A percentile compares a stretch with the other conserved stretches of the same genome.
These are phyloP conservation scores for Phytophthora capsici DNA, from an alignment of 352 stramenopile species.

Conservation along the genomic window DNA sequence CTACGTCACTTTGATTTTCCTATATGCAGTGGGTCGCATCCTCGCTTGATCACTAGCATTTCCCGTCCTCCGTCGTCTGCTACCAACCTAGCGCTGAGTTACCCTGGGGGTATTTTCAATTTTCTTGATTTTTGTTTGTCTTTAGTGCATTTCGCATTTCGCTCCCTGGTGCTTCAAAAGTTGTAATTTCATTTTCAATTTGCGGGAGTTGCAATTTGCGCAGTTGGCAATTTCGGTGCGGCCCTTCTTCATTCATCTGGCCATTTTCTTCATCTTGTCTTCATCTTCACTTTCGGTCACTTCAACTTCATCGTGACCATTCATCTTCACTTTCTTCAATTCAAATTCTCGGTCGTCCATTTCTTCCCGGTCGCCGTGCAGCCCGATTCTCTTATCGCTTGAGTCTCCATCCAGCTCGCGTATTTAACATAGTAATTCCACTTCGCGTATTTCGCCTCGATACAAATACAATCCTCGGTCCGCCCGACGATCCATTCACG, in stretches of 20 bases:
- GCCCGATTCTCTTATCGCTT: slow-evolving; percentile 38
- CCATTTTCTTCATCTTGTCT: slow-evolving; percentile 35
- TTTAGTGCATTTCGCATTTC: slow-evolving; percentile 48
- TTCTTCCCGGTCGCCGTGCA: slow-evolving; percentile 36
- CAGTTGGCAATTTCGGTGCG: slow-evolving; percentile 42
- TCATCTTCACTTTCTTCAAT: slow-evolving; percentile 37
- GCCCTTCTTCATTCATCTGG: slow-evolving; percentile 42
- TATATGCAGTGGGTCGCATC: slow-evolving; percentile 39
- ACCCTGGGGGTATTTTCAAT: slow-evolving; percentile 35
- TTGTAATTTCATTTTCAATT: slow-evolving; percentile 55
- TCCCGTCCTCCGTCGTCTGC: slow-evolving; percentile 23
- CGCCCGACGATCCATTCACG: slow-evolving; percentile 21
- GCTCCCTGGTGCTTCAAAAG: slow-evolving; percentile 45
- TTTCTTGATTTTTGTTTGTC: slow-evolving; percentile 39
- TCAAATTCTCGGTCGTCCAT: slow-evolving; percentile 27
- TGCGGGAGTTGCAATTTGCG: slow-evolving; percentile 33
- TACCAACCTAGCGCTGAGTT: slow-evolving; percentile 22
- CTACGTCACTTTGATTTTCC: slow-evolving; percentile 47
- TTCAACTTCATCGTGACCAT: slow-evolving; percentile 44
- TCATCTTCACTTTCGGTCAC: slow-evolving; percentile 39
- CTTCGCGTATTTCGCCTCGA: slow-evolving; percentile 37
- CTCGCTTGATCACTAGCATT: slow-evolving; percentile 8
- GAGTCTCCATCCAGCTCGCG: slow-evolving; percentile 43
- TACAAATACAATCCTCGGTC: slow-evolving; percentile 53
- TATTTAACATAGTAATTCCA: slow-evolving; percentile 47